Conservation (phyloP, 192 early-diverging fungal genomes). For the Physocladia obscura region DNA sequence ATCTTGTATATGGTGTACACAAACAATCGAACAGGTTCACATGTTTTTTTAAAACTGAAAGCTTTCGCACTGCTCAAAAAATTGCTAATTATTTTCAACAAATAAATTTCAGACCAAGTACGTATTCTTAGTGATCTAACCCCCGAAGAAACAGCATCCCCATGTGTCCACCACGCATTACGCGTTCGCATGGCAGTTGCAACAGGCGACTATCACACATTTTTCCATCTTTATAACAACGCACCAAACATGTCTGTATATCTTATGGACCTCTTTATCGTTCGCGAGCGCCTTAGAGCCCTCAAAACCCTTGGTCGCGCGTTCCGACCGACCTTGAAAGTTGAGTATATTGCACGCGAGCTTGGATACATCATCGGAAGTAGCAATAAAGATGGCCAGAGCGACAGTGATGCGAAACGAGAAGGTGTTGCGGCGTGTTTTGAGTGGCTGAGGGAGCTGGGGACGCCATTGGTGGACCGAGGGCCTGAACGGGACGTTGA, state of each 20-base stretch:
- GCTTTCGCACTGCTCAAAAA: not conserved
- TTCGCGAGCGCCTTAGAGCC: conserved; percentile 79
- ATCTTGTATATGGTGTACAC: conserved; percentile 90
- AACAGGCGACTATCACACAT: conserved; percentile 79
- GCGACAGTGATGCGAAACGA: not conserved
- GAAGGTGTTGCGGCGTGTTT: conserved; percentile 24
- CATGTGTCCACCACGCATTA: conserved; percentile 77
- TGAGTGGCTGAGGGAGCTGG: conserved; percentile 27
- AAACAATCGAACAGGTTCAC: conserved; percentile 79
- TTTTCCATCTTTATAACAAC: conserved; percentile 75
- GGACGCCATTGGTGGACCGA: conserved; percentile 17
- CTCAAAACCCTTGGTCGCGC: conserved; percentile 76
- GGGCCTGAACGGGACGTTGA: not conserved
- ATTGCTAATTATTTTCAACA: not conserved
- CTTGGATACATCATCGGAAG: conserved; percentile 61
- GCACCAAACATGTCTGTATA: conserved; percentile 87
- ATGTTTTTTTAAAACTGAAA: too few species aligned
- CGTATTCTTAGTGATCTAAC: conserved; percentile 72
- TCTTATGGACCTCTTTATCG: conserved; percentile 90
- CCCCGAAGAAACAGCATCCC: conserved; percentile 60
- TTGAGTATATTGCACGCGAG: conserved; percentile 61
- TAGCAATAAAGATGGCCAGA: too few species aligned
- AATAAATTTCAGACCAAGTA: conserved; percentile 66
- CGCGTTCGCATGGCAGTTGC: conserved; percentile 76
- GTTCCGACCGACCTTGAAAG: conserved; percentile 64